These are phyloP conservation scores for Fusarium concolor DNA, from an alignment of 2,329 filamentous ascomycete genomes.

Conservation along the genomic window DNA sequence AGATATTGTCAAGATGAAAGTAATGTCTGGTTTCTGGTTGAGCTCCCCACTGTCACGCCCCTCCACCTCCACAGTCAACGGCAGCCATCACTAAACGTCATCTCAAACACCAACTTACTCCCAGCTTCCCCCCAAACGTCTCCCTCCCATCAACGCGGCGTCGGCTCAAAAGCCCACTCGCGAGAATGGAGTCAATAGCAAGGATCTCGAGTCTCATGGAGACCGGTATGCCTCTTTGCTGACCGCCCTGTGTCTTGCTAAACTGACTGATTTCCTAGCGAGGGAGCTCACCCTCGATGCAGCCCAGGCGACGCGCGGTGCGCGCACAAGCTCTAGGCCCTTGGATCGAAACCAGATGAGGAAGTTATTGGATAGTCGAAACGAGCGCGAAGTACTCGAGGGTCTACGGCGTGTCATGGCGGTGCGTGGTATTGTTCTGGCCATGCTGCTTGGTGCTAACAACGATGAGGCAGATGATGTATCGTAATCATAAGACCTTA, in stretches of 20 bases:
- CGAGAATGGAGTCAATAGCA: slow-evolving; percentile 91
- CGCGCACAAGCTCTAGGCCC: slow-evolving; percentile 70
- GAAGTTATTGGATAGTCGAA: slow-evolving; percentile 92
- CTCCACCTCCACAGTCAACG: slow-evolving; percentile 32
- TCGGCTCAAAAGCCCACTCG: slow-evolving; percentile 31
- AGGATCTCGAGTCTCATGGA: slow-evolving; percentile 94
- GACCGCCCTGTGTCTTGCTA: slow-evolving; percentile 14
- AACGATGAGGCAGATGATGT: slow-evolving; percentile 80
- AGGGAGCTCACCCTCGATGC: slow-evolving; percentile 98
- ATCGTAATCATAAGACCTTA: slow-evolving; percentile 86
- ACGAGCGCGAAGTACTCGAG: slow-evolving; percentile 92
- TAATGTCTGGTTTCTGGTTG: neutral
- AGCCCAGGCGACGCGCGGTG: slow-evolving; percentile 83
- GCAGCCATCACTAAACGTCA: slow-evolving; percentile 42
- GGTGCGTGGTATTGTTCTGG: slow-evolving; percentile 63
- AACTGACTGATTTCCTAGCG: slow-evolving; percentile 65
- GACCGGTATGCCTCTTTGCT: slow-evolving; percentile 72
- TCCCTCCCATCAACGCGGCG: slow-evolving; percentile 23
- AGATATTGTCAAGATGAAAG: neutral
- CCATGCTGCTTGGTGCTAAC: slow-evolving; percentile 4
- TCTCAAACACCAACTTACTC: slow-evolving; percentile 35
- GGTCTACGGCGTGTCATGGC: slow-evolving; percentile 89
- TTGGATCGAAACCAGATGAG: slow-evolving; percentile 88
- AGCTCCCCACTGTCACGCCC: slow-evolving; percentile 35
- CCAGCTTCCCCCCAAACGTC: slow-evolving; percentile 17